Base-by-base conservation (phyloP, 768 basidiomycete genomes). In the Imleria badia region DNA sequence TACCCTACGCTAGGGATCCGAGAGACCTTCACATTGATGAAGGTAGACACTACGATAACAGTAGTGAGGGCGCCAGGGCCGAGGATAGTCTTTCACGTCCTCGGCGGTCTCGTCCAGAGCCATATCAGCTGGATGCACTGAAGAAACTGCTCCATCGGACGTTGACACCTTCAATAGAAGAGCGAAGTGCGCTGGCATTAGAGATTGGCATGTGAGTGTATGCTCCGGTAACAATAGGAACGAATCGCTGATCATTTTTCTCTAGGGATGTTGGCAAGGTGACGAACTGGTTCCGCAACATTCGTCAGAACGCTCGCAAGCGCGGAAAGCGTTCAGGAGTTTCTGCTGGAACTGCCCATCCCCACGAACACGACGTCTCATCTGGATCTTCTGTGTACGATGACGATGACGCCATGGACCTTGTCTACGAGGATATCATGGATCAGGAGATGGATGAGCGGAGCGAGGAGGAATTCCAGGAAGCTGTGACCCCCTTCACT, bases 201-300 rank as follows among this genome's bases (percentile, higher is more conserved):
- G 85, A 91, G 72, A 82, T 91, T 55, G 89, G 87, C 73, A 91
- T 92, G 82, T 85, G 71, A 68, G 81, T 75, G 45, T 58, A 64
- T 45, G 41, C 29, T 26, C 26, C 33, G 30, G 12, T 17, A 14
- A 36, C 12, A 5, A 4, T 29, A 3, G 17, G 43, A 41, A 51
- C 53, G 29, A 38, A 48, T 63, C 15, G 26, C 33, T 62, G 54
- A 54, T 64, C 50, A 52, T 56, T 26, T 19, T 39, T 52, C 48
- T 50, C 14, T 54, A 85, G 83, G 89, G 89, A 92, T 71, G 70
- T 91, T 52, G 86, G 84, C 59, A 90, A 89, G 72, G 89, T 92
- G 48, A 90, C 89, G 17, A 92, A 92, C 68, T 92, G 89, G 89
- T 91, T 91, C 77, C 79, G 89, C 34, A 92, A 92, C 66, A 77